These are phyloP conservation scores for Quercus aquifolioides DNA, from an alignment of 306 rosid genomes.

Conservation along the genomic window DNA sequence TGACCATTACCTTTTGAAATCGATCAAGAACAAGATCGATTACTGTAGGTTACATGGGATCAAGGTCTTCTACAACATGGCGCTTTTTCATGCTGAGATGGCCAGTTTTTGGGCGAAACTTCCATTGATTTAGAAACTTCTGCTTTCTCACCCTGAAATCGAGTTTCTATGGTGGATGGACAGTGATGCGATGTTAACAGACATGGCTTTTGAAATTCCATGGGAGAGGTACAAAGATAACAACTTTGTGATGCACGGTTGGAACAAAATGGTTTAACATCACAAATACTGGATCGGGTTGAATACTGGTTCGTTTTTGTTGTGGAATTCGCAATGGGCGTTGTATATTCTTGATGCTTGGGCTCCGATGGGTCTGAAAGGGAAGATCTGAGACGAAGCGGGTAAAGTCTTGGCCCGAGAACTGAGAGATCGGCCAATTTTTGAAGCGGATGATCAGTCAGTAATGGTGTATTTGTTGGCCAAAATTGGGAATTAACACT, in stretches of 20 bases:
- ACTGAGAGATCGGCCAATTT: constrained; percentile 61
- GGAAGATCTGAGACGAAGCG: constrained; percentile 71
- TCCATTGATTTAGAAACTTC: no score
- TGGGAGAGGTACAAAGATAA: constrained; percentile 72
- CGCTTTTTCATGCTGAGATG: no score
- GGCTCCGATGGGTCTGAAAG: constrained; percentile 95
- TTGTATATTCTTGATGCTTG: constrained; percentile 79
- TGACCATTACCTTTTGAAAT: no score
- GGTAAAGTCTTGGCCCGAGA: constrained; percentile 65
- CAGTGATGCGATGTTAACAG: constrained; percentile 90
- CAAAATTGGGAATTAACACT: no score
- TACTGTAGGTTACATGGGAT: no score
- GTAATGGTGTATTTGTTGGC: constrained; percentile 6
- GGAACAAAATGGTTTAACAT: constrained; percentile 77
- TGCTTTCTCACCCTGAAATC: no score
- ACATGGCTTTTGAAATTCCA: constrained; percentile 85
- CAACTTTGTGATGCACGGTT: constrained; percentile 75
- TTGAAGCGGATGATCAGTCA: constrained; percentile 72
- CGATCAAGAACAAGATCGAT: no score
- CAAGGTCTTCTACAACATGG: no score
- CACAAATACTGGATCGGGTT: constrained; percentile 83
- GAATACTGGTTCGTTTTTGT: constrained; percentile 70
- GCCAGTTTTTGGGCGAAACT: no score
- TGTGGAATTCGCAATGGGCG: constrained; percentile 77
- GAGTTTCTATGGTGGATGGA: constrained; percentile 61